Evolutionary conservation across 805 yeast species (phyloP), one percentile per base, ranked within the genome.

Genomic region (Yamadazyma takamatsuzukensis): DNA sequence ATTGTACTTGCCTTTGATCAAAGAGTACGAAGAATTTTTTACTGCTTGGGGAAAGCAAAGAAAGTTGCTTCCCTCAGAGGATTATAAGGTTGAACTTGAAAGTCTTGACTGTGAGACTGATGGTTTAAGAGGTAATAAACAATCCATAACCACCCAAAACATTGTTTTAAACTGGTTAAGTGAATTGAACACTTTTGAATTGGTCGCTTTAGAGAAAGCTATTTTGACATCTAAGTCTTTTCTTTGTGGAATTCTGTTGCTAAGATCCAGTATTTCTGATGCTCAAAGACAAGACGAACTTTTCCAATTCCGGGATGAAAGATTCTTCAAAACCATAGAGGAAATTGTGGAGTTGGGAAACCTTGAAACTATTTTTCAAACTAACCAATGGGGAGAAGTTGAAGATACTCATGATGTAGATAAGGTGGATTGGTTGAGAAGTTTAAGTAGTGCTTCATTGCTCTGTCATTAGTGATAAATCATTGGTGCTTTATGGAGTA

Each of bases 331-430:
- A 32, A 43, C 76, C 2, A 60, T 84, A 12, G 88, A 82, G 33
- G 84, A 86, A 40, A 70, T 90, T 24, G 82, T 89, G 2, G 76
- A 76, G 48, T 74, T 83, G 37, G 88, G 88, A 7, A 80, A 83
- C 36, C 66, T 93, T 48, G 99, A 93, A 53, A 80, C 80, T 10
- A 78, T 81, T 21, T 76, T 75, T 59, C 99, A 93, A 61, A 84
- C 95, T 21, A 78, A 77, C 15, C 74, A 80, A 51, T 93, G 98
- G 98, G 98, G 98, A 19, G 97, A 90, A 59, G 97, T 90, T 15
- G 97, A 93, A 61, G 98, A 93, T 52, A 87, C 97, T 2, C 98
- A 93, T 54, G 98, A 93, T 56, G 97, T 93, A n/a, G 95, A 86
- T 49, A 81, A 83, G 56, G 95, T 80, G 24, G 97, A 93, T 47